Evolutionary conservation across 257 asterid genomes (phyloP).

Genomic region (Echium plantagineum): DNA sequence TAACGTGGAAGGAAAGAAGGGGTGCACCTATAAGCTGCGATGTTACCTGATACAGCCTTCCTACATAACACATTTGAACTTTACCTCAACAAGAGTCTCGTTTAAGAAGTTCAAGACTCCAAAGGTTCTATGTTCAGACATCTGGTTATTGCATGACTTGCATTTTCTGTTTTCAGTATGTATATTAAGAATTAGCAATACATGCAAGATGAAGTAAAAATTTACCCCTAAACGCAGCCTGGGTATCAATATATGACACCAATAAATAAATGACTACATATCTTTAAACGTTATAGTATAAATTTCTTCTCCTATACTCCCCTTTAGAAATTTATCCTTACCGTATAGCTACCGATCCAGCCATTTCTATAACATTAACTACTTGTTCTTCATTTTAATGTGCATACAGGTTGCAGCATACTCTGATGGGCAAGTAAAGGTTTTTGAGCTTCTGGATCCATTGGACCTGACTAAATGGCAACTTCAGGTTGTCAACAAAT

Average conservation of each 20-base stretch:
- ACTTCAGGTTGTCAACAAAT: slow-evolving; percentile 59
- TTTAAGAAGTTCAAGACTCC: slow-evolving; percentile 34
- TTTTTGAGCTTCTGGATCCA: slow-evolving; percentile 71
- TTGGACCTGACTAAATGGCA: slow-evolving; percentile 87
- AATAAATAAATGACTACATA: no score
- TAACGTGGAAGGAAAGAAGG: slow-evolving; percentile 63
- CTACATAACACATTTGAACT: slow-evolving; percentile 37
- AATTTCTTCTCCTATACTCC: background rate
- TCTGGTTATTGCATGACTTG: background rate
- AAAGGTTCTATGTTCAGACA: slow-evolving; percentile 1
- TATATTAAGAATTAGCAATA: background rate
- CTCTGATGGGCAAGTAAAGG: slow-evolving; percentile 71
- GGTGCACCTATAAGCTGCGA: slow-evolving; percentile 50
- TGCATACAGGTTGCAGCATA: slow-evolving; percentile 63
- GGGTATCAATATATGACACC: background rate
- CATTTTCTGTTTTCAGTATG: background rate
- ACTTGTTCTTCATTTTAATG: background rate
- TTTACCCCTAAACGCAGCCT: background rate
- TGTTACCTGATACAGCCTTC: slow-evolving; percentile 73
- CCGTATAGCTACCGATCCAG: background rate
- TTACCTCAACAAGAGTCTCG: slow-evolving; percentile 23
- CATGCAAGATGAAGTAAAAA: background rate
- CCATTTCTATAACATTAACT: background rate
- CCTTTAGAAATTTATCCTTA: background rate
- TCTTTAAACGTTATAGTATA: no score